A percentile compares a stretch with the other conserved stretches of the same genome.
These are phyloP conservation scores for Dryas alaskensis DNA, from an alignment of 306 rosid genomes.

Conservation along the genomic window DNA sequence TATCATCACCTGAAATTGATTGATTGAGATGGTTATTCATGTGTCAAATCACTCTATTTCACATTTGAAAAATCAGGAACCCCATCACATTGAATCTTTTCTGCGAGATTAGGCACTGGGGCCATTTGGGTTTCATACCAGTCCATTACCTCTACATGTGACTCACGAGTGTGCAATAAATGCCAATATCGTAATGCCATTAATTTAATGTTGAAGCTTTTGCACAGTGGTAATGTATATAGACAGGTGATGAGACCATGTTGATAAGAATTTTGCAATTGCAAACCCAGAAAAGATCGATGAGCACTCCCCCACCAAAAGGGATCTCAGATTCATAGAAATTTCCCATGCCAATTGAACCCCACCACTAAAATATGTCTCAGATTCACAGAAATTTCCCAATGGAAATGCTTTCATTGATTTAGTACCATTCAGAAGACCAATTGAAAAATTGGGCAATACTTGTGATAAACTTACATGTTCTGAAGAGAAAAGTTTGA, in stretches of 20 bases:
- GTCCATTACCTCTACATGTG: conserved; percentile 20
- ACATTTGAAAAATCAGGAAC: background rate
- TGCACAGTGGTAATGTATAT: background rate
- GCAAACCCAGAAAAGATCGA: background rate
- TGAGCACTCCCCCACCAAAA: conserved; percentile 9
- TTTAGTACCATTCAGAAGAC: background rate
- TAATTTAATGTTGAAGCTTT: background rate
- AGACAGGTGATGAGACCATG: background rate
- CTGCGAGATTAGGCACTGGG: conserved; percentile 2
- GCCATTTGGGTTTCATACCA: conserved; percentile 1
- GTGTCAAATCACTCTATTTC: conserved; percentile 9
- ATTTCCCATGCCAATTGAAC: conserved; percentile 4
- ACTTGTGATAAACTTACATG: background rate
- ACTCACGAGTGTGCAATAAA: conserved; percentile 24
- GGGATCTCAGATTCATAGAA: conserved; percentile 9
- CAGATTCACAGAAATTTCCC: conserved; percentile 18
- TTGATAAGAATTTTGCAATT: background rate
- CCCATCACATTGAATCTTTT: background rate
- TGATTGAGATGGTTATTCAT: background rate
- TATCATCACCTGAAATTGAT: background rate
- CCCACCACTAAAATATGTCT: conserved; percentile 19
- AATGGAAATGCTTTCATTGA: background rate
- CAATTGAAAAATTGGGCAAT: background rate
- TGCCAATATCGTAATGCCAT: conserved; percentile 15
- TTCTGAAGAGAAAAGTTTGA: too few relatives aligned